phyloP scores from a whole-genome alignment of 805 yeast genomes.

The Yarrowia divulgata region DNA sequence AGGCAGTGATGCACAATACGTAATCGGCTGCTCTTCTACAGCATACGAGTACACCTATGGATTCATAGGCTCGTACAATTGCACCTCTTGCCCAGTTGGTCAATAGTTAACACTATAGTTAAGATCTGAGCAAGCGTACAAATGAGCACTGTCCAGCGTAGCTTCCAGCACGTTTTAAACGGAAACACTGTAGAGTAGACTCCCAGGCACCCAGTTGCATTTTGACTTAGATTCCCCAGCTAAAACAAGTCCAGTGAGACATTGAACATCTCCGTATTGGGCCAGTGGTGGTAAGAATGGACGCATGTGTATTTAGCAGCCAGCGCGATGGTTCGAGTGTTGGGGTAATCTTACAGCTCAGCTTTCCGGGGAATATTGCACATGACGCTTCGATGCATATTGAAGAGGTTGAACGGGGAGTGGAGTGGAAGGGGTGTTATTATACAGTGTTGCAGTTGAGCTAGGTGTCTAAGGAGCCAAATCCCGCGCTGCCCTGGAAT shows the following conservation, averaged over 20 bases:
- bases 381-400: not conserved
- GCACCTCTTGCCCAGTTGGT: too few species aligned
- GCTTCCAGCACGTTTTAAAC: slow-evolving; percentile 1
- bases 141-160: not conserved
- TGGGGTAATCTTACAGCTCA: not conserved
- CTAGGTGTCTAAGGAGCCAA: too few species aligned
- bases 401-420: not conserved
- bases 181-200: not conserved
- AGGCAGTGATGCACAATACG: not conserved
- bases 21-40: too few species aligned
- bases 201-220: slow-evolving; percentile 26
- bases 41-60: too few species aligned
- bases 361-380: not conserved
- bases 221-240: slow-evolving; percentile 16
- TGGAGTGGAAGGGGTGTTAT: too few species aligned
- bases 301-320: not conserved
- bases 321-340: not conserved
- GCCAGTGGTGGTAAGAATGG: slow-evolving; percentile 1
- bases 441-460: too few species aligned
- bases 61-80: too few species aligned
- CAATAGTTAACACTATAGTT: too few species aligned
- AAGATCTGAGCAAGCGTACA: not conserved
- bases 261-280: not conserved
- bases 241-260: slow-evolving; percentile 10
- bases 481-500: too few species aligned